phyloP scores from a whole-genome alignment of 2,329 filamentous ascomycete genomes.

The Talaromyces sp. region DNA sequence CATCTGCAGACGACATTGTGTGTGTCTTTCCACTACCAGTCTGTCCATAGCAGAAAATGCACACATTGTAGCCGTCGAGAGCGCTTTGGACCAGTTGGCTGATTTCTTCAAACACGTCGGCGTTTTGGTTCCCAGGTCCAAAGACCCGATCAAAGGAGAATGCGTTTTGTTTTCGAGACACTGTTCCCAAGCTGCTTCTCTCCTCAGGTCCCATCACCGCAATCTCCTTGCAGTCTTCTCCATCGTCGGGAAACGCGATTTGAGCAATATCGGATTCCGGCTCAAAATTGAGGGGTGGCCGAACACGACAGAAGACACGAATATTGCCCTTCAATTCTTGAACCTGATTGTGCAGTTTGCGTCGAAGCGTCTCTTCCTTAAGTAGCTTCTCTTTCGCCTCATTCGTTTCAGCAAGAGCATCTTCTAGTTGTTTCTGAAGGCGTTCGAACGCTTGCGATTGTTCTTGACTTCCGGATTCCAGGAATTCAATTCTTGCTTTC shows the following conservation, averaged over 20 bases:
- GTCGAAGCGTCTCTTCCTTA: conserved; percentile 82
- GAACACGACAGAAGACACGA: conserved; percentile 93
- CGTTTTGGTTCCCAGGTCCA: conserved; percentile 70
- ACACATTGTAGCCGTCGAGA: conserved; percentile 95
- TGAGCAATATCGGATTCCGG: conserved; percentile 61
- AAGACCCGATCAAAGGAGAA: conserved; percentile 96
- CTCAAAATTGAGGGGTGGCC: conserved; percentile 65
- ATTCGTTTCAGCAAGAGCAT: conserved; percentile 67
- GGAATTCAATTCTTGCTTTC: conserved; percentile 77
- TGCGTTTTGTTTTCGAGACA: conserved; percentile 73
- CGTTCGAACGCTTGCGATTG: conserved; percentile 81
- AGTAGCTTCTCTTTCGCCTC: conserved; percentile 76
- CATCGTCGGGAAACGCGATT: conserved; percentile 73
- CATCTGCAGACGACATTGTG: conserved; percentile 87
- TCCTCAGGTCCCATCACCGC: conserved; percentile 79
- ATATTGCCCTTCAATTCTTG: conserved; percentile 98
- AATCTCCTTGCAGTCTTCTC: conserved; percentile 84
- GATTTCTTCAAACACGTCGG: conserved; percentile 91
- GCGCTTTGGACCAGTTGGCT: conserved; percentile 95
- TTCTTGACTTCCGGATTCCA: conserved; percentile 84
- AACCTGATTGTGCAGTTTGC: conserved; percentile 94
- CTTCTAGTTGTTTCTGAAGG: conserved; percentile 75
- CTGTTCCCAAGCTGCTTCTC: conserved; percentile 71
- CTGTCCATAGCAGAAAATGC: conserved; percentile 97
- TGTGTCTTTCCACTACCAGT: conserved; percentile 95